These are phyloP conservation scores for Ophiostoma perfectum DNA, from an alignment of 2,329 filamentous ascomycete genomes.

Conservation along the genomic window DNA sequence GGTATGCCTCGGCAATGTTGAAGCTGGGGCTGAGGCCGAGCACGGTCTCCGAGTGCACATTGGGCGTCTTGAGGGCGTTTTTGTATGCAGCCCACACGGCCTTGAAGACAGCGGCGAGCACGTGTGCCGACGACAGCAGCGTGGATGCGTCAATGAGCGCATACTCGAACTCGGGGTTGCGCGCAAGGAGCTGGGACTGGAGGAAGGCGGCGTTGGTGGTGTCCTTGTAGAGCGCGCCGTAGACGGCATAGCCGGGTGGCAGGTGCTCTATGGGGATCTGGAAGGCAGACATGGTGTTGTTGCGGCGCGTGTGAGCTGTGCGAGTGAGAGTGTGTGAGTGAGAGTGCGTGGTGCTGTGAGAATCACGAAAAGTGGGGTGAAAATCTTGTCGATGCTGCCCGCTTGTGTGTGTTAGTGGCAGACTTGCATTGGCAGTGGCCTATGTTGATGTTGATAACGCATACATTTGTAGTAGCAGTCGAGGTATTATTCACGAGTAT, in stretches of 20 bases:
- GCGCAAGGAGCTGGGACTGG: constrained; percentile 75
- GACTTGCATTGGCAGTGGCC: not conserved
- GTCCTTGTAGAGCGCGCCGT: constrained; percentile 69
- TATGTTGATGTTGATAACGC: too few relatives aligned
- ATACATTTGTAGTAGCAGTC: too few relatives aligned
- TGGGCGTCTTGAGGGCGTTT: constrained; percentile 64
- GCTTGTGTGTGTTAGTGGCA: constrained; percentile 5
- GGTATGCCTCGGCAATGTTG: constrained; percentile 90
- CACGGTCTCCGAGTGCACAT: constrained; percentile 85
- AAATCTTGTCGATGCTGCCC: constrained; percentile 9
- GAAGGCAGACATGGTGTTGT: not conserved
- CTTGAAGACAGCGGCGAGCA: constrained; percentile 70
- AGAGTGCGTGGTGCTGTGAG: not conserved
- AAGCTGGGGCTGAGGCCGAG: constrained; percentile 73
- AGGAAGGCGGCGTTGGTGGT: constrained; percentile 74
- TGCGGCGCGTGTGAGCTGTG: not conserved
- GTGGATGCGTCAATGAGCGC: constrained; percentile 83
- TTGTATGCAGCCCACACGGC: constrained; percentile 63
- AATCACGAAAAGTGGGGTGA: constrained; percentile 1
- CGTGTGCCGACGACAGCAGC: constrained; percentile 66
- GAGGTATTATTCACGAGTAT: too few relatives aligned
- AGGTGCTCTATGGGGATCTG: constrained; percentile 52
- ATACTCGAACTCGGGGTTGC: constrained; percentile 84
- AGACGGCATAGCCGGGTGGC: constrained; percentile 59
- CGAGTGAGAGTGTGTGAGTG: not conserved